phyloP scores from a whole-genome alignment of 345 rosid genomes.

The Lepidium africanum region DNA sequence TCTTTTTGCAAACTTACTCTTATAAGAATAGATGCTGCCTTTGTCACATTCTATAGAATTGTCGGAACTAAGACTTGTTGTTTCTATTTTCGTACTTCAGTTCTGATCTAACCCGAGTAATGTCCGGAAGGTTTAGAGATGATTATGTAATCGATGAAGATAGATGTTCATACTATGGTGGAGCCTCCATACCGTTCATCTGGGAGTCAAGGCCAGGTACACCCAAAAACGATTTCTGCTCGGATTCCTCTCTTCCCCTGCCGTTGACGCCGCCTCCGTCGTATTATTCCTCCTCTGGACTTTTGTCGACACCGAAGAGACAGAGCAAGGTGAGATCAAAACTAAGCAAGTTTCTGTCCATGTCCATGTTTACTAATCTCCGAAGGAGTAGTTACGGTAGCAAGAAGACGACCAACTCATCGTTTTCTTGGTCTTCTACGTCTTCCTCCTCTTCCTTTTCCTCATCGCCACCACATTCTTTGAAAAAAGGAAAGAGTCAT shows the following conservation, averaged over 20 bases:
- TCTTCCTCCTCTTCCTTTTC: conserved; percentile 36
- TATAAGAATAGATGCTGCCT: not conserved
- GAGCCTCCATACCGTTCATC: conserved; percentile 54
- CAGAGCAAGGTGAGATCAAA: conserved; percentile 18
- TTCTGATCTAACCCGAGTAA: not conserved
- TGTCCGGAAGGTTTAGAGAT: conserved; percentile 9
- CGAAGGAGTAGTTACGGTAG: conserved; percentile 15
- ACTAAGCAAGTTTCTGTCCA: conserved; percentile 15
- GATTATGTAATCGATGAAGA: conserved; percentile 13
- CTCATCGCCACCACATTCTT: conserved; percentile 17
- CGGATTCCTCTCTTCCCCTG: conserved; percentile 23
- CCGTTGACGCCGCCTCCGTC: conserved; percentile 56
- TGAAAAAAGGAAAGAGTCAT: conserved; percentile 6
- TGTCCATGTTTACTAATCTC: conserved; percentile 10
- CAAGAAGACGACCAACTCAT: conserved; percentile 18
- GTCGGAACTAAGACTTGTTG: not conserved
- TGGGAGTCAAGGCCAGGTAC: conserved; percentile 92
- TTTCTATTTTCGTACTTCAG: not conserved
- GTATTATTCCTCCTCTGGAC: conserved; percentile 18
- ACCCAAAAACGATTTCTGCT: conserved; percentile 42
- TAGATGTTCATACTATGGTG: conserved; percentile 47
- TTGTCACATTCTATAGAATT: not conserved
- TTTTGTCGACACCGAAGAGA: conserved; percentile 16
- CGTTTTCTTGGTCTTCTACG: conserved; percentile 36
- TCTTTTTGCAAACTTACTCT: not conserved